Percentiles rank a stretch among this genome's conserved stretches.
Conservation (phyloP, 2,329 filamentous ascomycete species). For the Colletotrichum tropicicola region DNA sequence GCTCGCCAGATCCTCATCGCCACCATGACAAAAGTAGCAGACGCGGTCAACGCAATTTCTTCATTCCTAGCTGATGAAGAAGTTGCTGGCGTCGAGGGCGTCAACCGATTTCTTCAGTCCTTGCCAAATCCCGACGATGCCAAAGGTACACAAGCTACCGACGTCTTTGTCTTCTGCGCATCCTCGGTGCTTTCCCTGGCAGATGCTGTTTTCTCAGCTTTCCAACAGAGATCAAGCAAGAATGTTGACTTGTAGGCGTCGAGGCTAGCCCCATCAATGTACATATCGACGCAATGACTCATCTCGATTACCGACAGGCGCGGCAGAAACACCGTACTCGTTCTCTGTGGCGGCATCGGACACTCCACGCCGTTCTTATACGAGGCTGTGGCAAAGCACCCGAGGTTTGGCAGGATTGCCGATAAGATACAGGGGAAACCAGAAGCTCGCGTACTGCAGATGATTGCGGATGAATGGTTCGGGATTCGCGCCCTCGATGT, state of each 20-base stretch:
- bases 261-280: background rate
- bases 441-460: slow-evolving; percentile 48
- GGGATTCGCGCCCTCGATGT: slow-evolving; percentile 5
- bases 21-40: background rate
- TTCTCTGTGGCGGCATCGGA: slow-evolving; percentile 54
- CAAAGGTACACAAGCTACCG: background rate
- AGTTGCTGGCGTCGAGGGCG: background rate
- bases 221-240: too few relatives aligned
- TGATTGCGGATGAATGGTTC: slow-evolving; percentile 43
- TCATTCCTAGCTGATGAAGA: slow-evolving; percentile 16
- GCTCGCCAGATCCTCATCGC: background rate
- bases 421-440: slow-evolving; percentile 42
- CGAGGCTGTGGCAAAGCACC: slow-evolving; percentile 44
- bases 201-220: slow-evolving; percentile 11
- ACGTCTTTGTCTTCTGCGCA: slow-evolving; percentile 26
- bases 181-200: slow-evolving; percentile 25
- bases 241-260: background rate
- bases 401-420: slow-evolving; percentile 37
- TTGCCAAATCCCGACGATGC: background rate
- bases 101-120: slow-evolving; percentile 8
- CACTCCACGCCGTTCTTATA: slow-evolving; percentile 54
- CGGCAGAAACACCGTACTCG: slow-evolving; percentile 34
- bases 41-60: slow-evolving; percentile 17
- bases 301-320: background rate
- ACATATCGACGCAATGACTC: background rate